A percentile compares a stretch with the other conserved stretches of the same genome.
phyloP scores from a whole-genome alignment of 192 early-diverging fungal genomes.

The Entomortierella chlamydospora region DNA sequence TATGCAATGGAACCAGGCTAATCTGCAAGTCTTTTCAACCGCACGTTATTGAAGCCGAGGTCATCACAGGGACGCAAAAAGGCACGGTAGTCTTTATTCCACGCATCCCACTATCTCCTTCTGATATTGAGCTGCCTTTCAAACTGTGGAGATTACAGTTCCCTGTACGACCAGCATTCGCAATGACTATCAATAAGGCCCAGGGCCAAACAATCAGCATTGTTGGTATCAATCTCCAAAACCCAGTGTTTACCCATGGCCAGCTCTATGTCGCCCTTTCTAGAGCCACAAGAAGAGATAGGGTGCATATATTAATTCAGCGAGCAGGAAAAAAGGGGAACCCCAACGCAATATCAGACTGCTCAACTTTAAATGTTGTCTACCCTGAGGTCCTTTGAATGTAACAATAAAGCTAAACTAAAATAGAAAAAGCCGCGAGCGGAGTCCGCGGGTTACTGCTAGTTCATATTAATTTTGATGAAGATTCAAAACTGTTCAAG shows the following conservation, averaged over 20 bases:
- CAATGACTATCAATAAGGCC: neutral
- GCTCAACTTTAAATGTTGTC: too few species aligned
- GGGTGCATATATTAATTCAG: neutral
- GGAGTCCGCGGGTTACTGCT: too few species aligned
- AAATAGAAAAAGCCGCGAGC: too few species aligned
- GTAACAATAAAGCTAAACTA: too few species aligned
- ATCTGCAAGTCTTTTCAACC: neutral
- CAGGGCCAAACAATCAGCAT: neutral
- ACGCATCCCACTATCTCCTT: neutral
- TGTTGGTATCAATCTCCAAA: neutral
- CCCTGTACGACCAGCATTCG: neutral
- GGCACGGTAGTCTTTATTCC: neutral
- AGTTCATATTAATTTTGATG: too few species aligned
- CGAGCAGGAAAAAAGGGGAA: too few species aligned
- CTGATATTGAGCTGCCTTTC: neutral
- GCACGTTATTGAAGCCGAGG: neutral
- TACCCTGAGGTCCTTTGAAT: too few species aligned
- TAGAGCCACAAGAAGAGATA: neutral
- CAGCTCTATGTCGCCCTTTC: constrained; percentile 6
- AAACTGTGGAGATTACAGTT: neutral
- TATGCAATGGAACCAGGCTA: constrained; percentile 2
- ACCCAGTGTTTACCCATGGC: neutral
- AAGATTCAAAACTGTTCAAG: too few species aligned
- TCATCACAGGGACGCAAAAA: neutral
- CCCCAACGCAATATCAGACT: too few species aligned